A percentile compares a stretch with the other conserved stretches of the same genome.
phyloP scores from a whole-genome alignment of 1,139 yeast species.

The Hansenula sp. region DNA sequence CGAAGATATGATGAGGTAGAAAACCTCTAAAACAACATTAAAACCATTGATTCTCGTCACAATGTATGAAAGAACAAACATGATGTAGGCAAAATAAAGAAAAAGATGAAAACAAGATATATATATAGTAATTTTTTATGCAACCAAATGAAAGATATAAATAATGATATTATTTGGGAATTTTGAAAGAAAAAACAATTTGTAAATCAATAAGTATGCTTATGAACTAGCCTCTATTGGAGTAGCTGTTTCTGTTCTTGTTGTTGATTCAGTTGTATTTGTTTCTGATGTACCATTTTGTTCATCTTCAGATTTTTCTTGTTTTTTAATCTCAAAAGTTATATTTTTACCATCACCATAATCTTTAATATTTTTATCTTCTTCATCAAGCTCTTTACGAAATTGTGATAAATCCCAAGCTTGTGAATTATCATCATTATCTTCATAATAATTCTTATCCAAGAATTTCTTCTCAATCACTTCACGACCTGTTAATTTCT shows the following conservation, averaged over 20 bases:
- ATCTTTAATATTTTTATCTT: constrained; percentile 32
- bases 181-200: too few species aligned
- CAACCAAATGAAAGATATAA: too few species aligned
- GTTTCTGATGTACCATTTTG: background rate
- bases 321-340: constrained; percentile 21
- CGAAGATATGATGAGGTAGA: background rate
- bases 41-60: constrained; percentile 20
- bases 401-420: constrained; percentile 72
- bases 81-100: too few species aligned
- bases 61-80: constrained; percentile 12
- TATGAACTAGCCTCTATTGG: too few species aligned
- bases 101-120: too few species aligned
- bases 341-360: constrained; percentile 37
- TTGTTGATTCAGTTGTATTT: background rate
- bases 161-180: too few species aligned
- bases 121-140: too few species aligned
- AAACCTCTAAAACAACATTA: background rate
- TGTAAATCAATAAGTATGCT: too few species aligned
- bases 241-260: background rate
- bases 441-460: constrained; percentile 42
- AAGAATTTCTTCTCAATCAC: constrained; percentile 69
- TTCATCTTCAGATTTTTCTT: background rate
- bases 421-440: constrained; percentile 43
- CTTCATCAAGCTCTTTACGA: constrained; percentile 37
- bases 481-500: constrained; percentile 74